Percentiles rank a stretch among this genome's conserved stretches.
Evolutionary conservation across 805 yeast species (phyloP).

Genomic region (Suhomyces sp.): DNA sequence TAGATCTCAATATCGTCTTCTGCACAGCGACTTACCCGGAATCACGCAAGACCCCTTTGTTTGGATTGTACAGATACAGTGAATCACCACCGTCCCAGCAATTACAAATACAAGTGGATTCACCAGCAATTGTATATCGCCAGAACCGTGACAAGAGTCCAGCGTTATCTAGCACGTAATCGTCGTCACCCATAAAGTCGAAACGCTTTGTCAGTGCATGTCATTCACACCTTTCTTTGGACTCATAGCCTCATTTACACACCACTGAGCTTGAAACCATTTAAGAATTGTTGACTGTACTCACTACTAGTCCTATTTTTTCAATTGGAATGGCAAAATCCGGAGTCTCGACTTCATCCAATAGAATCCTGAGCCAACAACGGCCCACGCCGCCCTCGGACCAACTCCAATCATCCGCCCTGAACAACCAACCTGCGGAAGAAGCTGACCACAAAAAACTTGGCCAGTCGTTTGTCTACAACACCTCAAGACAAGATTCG

Average conservation of each 20-base stretch:
- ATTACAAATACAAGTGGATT: not conserved
- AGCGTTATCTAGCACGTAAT: not conserved
- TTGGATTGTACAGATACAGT: not conserved
- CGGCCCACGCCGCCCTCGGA: conserved; percentile 4
- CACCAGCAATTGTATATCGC: not conserved
- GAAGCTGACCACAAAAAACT: conserved; percentile 1
- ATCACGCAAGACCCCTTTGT: not conserved
- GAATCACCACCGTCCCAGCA: not conserved
- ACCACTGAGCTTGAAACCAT: not conserved
- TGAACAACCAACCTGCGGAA: not conserved
- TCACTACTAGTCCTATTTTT: not conserved
- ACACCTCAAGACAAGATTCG: conserved; percentile 29
- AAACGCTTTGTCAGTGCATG: not conserved
- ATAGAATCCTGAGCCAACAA: conserved; percentile 6
- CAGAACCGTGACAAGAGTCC: not conserved
- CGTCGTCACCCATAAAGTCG: not conserved
- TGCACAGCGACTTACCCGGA: not conserved
- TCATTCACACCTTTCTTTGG: not conserved
- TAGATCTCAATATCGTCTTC: not conserved
- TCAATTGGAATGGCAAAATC: conserved; percentile 14
- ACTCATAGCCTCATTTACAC: not conserved
- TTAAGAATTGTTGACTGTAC: not conserved
- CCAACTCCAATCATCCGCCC: not conserved
- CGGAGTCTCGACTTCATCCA: conserved; percentile 10
- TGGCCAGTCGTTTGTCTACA: conserved; percentile 20